phyloP scores from a whole-genome alignment of 208 protist species.

The Sergeia podlipaevii region DNA sequence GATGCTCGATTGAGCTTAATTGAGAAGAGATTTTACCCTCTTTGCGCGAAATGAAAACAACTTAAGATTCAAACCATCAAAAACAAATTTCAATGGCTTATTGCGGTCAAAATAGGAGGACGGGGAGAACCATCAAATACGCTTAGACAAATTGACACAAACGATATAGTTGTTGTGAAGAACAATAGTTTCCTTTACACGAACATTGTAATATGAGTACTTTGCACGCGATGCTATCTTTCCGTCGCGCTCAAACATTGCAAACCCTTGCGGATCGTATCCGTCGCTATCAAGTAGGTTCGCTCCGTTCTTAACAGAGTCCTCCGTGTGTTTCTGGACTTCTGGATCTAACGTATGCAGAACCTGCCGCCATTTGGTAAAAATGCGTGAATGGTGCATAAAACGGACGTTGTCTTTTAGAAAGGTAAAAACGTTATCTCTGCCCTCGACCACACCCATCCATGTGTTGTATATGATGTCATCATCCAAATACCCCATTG shows the following conservation, averaged over 20 bases:
- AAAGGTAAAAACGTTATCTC: conserved; percentile 67
- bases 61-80: no score
- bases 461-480: conserved; percentile 77
- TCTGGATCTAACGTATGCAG: conserved; percentile 57
- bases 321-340: conserved; percentile 3
- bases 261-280: conserved; percentile 73
- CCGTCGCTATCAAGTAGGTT: conserved; percentile 31
- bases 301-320: background rate
- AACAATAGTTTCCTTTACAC: conserved; percentile 68
- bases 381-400: conserved; percentile 50
- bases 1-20: no score
- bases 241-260: conserved; percentile 74
- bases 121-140: conserved; percentile 17
- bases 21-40: no score
- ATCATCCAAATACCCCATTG: conserved; percentile 54
- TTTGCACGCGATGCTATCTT: conserved; percentile 44
- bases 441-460: conserved; percentile 74
- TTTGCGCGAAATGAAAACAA: no score
- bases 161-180: conserved; percentile 50
- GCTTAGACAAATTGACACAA: conserved; percentile 50
- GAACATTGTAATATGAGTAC: conserved; percentile 26
- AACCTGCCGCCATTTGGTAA: conserved; percentile 69
- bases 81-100: no score
- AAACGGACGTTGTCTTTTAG: conserved; percentile 77
- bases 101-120: conserved; percentile 4